phyloP scores from a whole-genome alignment of 345 rosid species.

The Pelargonium nanum region DNA sequence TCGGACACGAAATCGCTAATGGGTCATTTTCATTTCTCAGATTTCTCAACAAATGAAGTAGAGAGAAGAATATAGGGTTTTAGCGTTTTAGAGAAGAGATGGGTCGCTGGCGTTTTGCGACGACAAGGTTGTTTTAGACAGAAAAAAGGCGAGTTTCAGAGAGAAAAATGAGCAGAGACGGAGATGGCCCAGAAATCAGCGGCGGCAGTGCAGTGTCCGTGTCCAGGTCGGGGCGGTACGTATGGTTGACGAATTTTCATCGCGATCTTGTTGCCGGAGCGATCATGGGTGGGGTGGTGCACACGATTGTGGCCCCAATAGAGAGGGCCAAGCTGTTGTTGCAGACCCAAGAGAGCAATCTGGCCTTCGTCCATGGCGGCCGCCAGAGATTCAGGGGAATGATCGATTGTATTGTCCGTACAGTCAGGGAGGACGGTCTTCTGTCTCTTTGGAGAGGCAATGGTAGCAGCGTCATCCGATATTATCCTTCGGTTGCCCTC shows the following conservation, averaged over 20 bases:
- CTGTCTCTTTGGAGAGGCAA: conserved; percentile 95
- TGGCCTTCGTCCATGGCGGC: conserved; percentile 64
- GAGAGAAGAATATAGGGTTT: background rate
- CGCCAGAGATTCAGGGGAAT: conserved; percentile 69
- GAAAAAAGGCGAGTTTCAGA: background rate
- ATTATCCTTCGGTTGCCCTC: conserved; percentile 94
- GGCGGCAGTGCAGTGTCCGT: too few species aligned
- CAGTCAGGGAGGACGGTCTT: conserved; percentile 74
- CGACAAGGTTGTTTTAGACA: too few species aligned
- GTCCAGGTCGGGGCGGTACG: conserved; percentile 14
- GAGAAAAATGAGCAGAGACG: conserved; percentile 25
- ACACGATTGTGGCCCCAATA: conserved; percentile 93
- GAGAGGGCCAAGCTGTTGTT: conserved; percentile 84
- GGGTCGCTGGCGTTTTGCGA: too few species aligned
- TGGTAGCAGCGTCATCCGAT: conserved; percentile 81
- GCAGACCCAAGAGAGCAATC: conserved; percentile 93
- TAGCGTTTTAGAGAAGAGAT: background rate
- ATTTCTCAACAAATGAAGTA: too few species aligned
- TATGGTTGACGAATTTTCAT: conserved; percentile 49
- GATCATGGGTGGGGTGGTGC: conserved; percentile 83
- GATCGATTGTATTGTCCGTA: conserved; percentile 84
- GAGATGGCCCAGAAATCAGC: conserved; percentile 29
- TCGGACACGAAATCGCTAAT: too few species aligned
- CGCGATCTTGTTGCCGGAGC: conserved; percentile 92
- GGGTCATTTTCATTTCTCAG: background rate